Evolutionary conservation across 345 rosid genomes (phyloP), one percentile per base, ranked within the genome.

Genomic region (sweet orange (Citrus sinensis)): DNA sequence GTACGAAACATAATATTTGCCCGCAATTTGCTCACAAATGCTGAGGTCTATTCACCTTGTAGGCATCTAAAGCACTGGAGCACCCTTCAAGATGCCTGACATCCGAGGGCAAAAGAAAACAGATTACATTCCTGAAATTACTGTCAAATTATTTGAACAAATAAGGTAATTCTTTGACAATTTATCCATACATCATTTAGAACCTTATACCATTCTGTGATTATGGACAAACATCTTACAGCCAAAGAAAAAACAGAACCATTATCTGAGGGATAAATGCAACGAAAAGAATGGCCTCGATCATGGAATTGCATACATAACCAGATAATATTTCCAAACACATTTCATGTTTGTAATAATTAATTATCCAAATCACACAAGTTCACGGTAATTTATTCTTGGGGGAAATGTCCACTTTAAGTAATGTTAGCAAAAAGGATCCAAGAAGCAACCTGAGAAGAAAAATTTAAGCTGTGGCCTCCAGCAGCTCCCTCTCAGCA

Each of bases 401-500:
- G 56, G 6, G 17, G 24, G 17, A 16, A 66, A 24, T 5, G 19
- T 55, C 54, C 24, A 66, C 13, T 40, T 61, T 16, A 67, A 76
- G 54, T 49, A 70, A 40, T 11, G 25, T 40, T 37, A 40, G 22
- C 9, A n/a, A 64, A 27, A 72, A 29, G 24, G 70, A 74, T 39
- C 32, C 7, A 65, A 74, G 73, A 67, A 58, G 65, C 42, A 80
- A 87, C 88, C 89, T 82, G 85, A 25, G 63, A 35, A 70, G 60
- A 75, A 51, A 51, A 78, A 61, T 51, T 86, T 87, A 94, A 70
- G 99, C 98, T 81, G 98, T 86, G 79, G 91, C 98, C 84, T 90
- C 92, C 78, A 92, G 86, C 91, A 97, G 85, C 86, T 97, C 99
- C 85, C 90, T 92, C 77, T 92, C 94, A 0, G 97, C 98, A 51